These are phyloP conservation scores for Chloranthus sessilifolius DNA, from an alignment of 164 flowering plant species.

Conservation along the genomic window DNA sequence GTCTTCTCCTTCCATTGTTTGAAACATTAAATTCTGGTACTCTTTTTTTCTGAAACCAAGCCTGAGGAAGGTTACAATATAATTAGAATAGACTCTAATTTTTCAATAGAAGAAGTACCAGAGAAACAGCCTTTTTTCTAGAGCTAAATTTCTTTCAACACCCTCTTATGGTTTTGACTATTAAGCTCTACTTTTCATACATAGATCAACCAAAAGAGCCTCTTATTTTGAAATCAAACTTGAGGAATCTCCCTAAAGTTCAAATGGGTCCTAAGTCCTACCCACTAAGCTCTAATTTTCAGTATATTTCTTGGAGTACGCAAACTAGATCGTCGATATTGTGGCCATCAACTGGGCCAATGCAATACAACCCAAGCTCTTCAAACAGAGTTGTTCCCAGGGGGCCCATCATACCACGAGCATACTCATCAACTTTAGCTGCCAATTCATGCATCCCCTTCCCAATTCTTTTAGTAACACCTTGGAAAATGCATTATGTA, in stretches of 20 bases:
- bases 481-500: constrained; percentile 32
- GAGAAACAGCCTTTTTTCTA: too few species aligned
- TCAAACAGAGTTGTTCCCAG: constrained; percentile 85
- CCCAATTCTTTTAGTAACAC: constrained; percentile 76
- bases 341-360: constrained; percentile 97
- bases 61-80: too few species aligned
- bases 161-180: too few species aligned
- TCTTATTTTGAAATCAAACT: too few species aligned
- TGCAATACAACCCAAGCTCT: constrained; percentile 91
- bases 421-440: constrained; percentile 93
- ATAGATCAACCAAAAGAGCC: too few species aligned
- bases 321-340: constrained; percentile 75
- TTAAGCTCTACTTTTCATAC: too few species aligned
- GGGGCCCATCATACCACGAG: constrained; percentile 90
- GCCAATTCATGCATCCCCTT: constrained; percentile 82
- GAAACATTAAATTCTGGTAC: background rate
- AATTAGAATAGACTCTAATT: too few species aligned
- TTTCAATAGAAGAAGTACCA: too few species aligned
- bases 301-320: constrained; percentile 69
- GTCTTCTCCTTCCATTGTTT: constrained; percentile 48
- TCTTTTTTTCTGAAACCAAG: constrained; percentile 3
- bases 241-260: constrained; percentile 1
- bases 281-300: constrained; percentile 5
- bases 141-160: too few species aligned
- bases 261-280: constrained; percentile 18